These are phyloP conservation scores for Paratinospora sagittata DNA, from an alignment of 164 flowering plant genomes.

Conservation along the genomic window DNA sequence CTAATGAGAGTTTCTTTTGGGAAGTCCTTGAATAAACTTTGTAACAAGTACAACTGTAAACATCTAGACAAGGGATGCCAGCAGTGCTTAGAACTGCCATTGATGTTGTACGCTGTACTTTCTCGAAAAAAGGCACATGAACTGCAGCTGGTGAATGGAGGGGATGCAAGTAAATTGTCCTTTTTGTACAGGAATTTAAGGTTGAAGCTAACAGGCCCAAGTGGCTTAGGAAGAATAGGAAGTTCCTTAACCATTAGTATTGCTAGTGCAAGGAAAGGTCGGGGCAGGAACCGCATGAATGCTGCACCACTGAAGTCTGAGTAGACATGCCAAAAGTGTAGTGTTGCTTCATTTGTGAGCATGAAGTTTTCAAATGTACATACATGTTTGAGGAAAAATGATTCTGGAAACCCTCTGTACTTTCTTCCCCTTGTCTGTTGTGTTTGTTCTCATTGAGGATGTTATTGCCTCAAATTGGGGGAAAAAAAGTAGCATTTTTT, in stretches of 20 bases:
- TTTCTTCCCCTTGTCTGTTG: conserved; percentile 12
- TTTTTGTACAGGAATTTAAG: conserved; percentile 37
- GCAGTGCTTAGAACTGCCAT: conserved; percentile 17
- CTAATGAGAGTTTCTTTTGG: conserved; percentile 55
- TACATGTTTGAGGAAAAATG: conserved; percentile 11
- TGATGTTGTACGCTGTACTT: conserved; percentile 52
- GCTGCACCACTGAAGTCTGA: conserved; percentile 17
- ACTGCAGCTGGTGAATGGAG: conserved; percentile 38
- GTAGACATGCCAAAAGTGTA: conserved; percentile 10
- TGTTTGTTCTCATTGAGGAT: conserved; percentile 3
- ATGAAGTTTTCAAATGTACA: background rate
- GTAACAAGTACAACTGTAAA: conserved; percentile 8
- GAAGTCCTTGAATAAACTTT: conserved; percentile 17
- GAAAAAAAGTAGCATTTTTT: background rate
- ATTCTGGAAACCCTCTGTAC: background rate
- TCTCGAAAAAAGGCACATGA: conserved; percentile 56
- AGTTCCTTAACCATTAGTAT: conserved; percentile 44
- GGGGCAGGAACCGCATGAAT: conserved; percentile 29
- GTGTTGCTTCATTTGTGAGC: conserved; percentile 11
- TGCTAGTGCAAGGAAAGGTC: conserved; percentile 43
- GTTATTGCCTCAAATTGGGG: background rate
- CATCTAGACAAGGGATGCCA: conserved; percentile 19
- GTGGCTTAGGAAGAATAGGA: conserved; percentile 37
- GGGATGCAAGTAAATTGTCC: conserved; percentile 36
- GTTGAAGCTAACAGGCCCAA: conserved; percentile 59